Percentiles rank a stretch among this genome's conserved stretches.
Conservation (phyloP, 2,329 filamentous ascomycete genomes). For the Ceratocystis alfenasii region DNA sequence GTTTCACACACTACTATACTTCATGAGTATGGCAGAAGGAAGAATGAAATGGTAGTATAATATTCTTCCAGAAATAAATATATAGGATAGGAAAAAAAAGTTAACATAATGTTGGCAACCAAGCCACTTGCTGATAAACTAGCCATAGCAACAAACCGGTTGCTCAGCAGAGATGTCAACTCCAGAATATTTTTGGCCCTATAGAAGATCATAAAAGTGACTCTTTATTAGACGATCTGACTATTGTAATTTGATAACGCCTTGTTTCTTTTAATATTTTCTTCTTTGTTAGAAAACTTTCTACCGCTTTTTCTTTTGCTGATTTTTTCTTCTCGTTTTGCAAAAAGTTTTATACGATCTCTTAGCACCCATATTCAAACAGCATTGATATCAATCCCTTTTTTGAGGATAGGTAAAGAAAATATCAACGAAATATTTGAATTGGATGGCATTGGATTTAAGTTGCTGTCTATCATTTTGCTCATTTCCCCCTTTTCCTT, state of each 20-base stretch:
- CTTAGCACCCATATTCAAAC: not conserved
- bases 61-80: not conserved
- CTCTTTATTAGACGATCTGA: no score
- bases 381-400: not conserved
- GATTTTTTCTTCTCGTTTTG: not conserved
- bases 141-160: slow-evolving; percentile 1
- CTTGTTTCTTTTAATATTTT: not conserved
- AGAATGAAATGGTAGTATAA: not conserved
- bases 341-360: not conserved
- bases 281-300: not conserved
- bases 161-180: not conserved
- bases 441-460: not conserved
- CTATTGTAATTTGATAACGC: not conserved
- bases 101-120: not conserved
- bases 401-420: not conserved
- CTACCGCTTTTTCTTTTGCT: not conserved
- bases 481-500: not conserved
- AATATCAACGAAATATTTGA: not conserved
- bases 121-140: not conserved
- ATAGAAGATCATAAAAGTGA: not conserved
- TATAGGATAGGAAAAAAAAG: not conserved
- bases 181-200: not conserved
- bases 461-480: not conserved
- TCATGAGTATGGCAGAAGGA: not conserved
- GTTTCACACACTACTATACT: not conserved